A percentile compares a stretch with the other conserved stretches of the same genome.
phyloP scores from a whole-genome alignment of 108 stramenopile genomes.

The Nannochloropsis salina region DNA sequence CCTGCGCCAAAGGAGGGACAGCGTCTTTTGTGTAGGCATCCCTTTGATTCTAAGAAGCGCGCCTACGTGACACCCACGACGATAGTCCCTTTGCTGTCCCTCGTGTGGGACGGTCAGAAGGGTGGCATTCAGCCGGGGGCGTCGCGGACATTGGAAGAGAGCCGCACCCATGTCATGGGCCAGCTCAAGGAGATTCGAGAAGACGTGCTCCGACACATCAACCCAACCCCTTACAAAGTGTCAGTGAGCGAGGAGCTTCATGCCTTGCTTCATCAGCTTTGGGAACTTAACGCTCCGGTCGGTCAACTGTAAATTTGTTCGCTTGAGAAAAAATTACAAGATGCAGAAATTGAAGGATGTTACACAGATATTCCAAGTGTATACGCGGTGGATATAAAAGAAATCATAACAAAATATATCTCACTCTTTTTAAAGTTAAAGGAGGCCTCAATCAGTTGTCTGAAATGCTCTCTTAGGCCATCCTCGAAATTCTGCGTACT shows the following conservation, averaged over 20 bases:
- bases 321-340: no score
- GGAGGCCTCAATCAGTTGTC: no score
- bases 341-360: no score
- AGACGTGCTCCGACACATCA: conserved; percentile 68
- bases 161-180: not conserved
- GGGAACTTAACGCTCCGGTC: conserved; percentile 74
- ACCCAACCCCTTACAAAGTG: conserved; percentile 67
- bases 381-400: no score
- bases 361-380: no score
- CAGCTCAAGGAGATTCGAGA: conserved; percentile 56
- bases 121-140: conserved; percentile 37
- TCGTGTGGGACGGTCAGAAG: conserved; percentile 73
- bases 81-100: conserved; percentile 65
- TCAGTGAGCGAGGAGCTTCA: conserved; percentile 64
- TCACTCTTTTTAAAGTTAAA: no score
- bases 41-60: conserved; percentile 73
- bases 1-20: conserved; percentile 59
- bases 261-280: conserved; percentile 73
- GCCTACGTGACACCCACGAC: conserved; percentile 67
- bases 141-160: conserved; percentile 32
- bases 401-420: no score
- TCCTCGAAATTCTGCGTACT: no score
- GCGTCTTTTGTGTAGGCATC: conserved; percentile 74
- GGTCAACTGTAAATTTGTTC: conserved; percentile 47
- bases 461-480: no score